These are phyloP conservation scores for Scedosporium dehoogii DNA, from an alignment of 2,329 filamentous ascomycete species.

Conservation along the genomic window DNA sequence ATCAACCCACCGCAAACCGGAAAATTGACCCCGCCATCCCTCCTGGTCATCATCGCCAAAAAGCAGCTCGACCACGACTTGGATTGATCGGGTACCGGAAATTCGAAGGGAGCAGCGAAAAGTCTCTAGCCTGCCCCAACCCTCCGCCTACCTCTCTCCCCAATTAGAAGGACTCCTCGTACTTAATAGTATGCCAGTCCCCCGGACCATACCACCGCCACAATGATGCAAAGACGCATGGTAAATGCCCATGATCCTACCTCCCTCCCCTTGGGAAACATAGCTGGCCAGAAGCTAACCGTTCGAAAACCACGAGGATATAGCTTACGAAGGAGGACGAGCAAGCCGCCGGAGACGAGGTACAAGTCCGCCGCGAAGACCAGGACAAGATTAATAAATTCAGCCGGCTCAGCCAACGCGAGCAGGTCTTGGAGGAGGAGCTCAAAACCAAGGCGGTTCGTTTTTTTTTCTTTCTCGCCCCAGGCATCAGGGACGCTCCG, in stretches of 20 bases:
- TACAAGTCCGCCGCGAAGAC: slow-evolving; percentile 90
- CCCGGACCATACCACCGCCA: slow-evolving; percentile 22
- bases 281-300: neutral
- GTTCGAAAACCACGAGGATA: slow-evolving; percentile 6
- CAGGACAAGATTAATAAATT: slow-evolving; percentile 99
- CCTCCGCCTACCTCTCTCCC: neutral
- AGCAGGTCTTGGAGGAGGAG: slow-evolving; percentile 69
- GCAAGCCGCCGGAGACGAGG: slow-evolving; percentile 65
- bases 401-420: slow-evolving; percentile 84
- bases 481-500: no score
- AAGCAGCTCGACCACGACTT: no score
- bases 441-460: slow-evolving; percentile 68
- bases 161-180: no score
- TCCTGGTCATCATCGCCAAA: neutral
- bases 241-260: slow-evolving; percentile 23
- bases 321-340: slow-evolving; percentile 95
- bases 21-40: slow-evolving; percentile 4
- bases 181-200: neutral
- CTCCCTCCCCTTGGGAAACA: neutral
- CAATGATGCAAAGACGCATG: slow-evolving; percentile 51
- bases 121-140: neutral
- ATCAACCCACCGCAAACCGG: neutral
- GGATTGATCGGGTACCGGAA: no score
- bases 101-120: neutral
- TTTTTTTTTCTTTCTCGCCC: slow-evolving; percentile 8